Evolutionary conservation across 257 asterid species (phyloP), one percentile per base, ranked within the genome.

Genomic region (Nicotiana undulata): DNA sequence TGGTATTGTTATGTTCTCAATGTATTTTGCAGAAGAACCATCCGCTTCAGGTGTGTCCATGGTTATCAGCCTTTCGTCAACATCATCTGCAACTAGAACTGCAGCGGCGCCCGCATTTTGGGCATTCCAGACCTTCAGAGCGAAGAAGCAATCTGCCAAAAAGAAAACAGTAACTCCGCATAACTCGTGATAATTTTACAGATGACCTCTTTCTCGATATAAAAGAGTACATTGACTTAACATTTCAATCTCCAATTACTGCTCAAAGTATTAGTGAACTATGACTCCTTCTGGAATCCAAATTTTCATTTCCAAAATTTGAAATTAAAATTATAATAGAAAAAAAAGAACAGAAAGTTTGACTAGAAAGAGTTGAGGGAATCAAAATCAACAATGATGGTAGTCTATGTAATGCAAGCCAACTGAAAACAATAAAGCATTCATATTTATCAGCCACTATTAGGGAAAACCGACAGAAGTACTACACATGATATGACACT

Each of bases 21-120:
- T 86, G 61, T 92, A 93, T 24, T 84, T 87, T 44, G 89, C 91
- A 75, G 95, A 84, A 31, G 93, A 82, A 64, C 67, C 61, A 75
- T 86, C 93, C 76, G 87, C 98, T 86, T 91, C 97, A 29, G 98
- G 98, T 0, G 98, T 80, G 83, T 95, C 98, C 98, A 95, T 95
- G 37, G 98, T 95, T 81, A 95, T 89, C 80, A 95, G 79, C 61
- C 94, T 83, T 87, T 95, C 98, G 3, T 91, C 90, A 11, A 88
- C 17, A 80, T 90, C 59, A 84, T 93, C 98, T 15, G 92, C 96
- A 84, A 95, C 98, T 60, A 95, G 90, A 79, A 95, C 98, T 67
- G 98, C 98, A 68, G 98, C 93, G 6, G 98, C 97, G 40, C 98
- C 98, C 9, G 98, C 98, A 81, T 90, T 95, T 84, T 95, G 98